These are phyloP conservation scores for Seiridium cupressi DNA, from an alignment of 2,329 filamentous ascomycete genomes.

Conservation along the genomic window DNA sequence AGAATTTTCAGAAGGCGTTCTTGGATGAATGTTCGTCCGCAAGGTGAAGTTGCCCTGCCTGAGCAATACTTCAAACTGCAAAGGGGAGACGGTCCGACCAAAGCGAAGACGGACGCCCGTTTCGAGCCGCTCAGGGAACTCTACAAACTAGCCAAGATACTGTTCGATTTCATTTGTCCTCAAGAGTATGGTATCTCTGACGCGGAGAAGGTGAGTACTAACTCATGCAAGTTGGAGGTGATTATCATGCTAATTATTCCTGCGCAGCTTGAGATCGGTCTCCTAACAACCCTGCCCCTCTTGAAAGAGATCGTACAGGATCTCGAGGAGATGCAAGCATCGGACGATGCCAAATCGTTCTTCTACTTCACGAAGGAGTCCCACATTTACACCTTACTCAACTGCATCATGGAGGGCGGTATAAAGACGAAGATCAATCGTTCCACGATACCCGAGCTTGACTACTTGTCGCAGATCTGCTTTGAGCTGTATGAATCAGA, in stretches of 20 bases:
- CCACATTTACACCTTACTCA: slow-evolving; percentile 96
- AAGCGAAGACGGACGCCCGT: slow-evolving; percentile 78
- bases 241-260: slow-evolving; percentile 14
- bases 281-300: slow-evolving; percentile 88
- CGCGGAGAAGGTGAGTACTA: slow-evolving; percentile 66
- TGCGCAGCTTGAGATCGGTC: slow-evolving; percentile 79
- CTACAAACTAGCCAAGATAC: slow-evolving; percentile 88
- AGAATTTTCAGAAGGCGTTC: slow-evolving; percentile 61
- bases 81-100: slow-evolving; percentile 70
- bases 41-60: slow-evolving; percentile 54
- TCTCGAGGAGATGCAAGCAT: slow-evolving; percentile 90
- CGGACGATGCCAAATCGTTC: slow-evolving; percentile 90
- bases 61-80: slow-evolving; percentile 89
- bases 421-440: slow-evolving; percentile 96
- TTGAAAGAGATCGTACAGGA: slow-evolving; percentile 97
- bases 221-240: background rate
- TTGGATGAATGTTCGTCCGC: slow-evolving; percentile 54
- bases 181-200: slow-evolving; percentile 98
- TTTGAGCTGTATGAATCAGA: slow-evolving; percentile 98
- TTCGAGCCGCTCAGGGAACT: slow-evolving; percentile 88
- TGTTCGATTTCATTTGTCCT: slow-evolving; percentile 98
- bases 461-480: slow-evolving; percentile 96
- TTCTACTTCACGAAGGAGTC: slow-evolving; percentile 99
- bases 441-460: slow-evolving; percentile 91
- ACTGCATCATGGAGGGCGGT: slow-evolving; percentile 95